Evolutionary conservation across 768 basidiomycete species (phyloP), one percentile per base, ranked within the genome.

Genomic region (Floccularia luteovirens): DNA sequence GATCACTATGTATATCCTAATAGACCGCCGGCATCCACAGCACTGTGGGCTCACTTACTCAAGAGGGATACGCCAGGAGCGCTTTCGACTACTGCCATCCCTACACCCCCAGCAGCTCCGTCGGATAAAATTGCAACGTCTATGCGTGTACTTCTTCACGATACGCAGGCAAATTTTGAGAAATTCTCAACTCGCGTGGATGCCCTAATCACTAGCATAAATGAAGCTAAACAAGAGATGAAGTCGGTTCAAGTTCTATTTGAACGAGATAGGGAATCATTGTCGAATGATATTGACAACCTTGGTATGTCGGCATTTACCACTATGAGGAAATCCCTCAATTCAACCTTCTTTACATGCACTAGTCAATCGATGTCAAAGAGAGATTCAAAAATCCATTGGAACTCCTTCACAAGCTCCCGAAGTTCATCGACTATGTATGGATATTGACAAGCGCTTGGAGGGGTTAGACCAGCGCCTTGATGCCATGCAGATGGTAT

Each of bases 91-190:
- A 8, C 14, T 8, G 27, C 8, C 14, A 30, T 10, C 8, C 27
- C 14, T 14, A 30, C 27, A 30, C 62, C 70, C n/a, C 67, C 73
- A 8, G 46, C 66, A 30, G 64, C 64, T 8, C 78, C 82, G 3
- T 48, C 73, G 21, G 83, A 87, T 60, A 84, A 73, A 48, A 71
- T 73, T 7, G 75, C 72, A 10, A 81, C 82, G 2, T 82, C 84
- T 4, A 79, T 79, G 61, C 74, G 83, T 28, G 70, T 86, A 48
- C 67, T 87, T 10, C 60, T 88, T 16, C 75, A 86, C 47, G 85
- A 87, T 52, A 85, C 82, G 1, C 82, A 85, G 41, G 73, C 71
- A 16, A 75, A 79, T 45, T 67, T 87, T 24, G 82, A 88, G 57
- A 73, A 64, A 48, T 86, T 87, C 43, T 74, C 79, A 0, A 60